Evolutionary conservation across 192 early-diverging fungal genomes (phyloP).

Genomic region (Physocladia obscura): DNA sequence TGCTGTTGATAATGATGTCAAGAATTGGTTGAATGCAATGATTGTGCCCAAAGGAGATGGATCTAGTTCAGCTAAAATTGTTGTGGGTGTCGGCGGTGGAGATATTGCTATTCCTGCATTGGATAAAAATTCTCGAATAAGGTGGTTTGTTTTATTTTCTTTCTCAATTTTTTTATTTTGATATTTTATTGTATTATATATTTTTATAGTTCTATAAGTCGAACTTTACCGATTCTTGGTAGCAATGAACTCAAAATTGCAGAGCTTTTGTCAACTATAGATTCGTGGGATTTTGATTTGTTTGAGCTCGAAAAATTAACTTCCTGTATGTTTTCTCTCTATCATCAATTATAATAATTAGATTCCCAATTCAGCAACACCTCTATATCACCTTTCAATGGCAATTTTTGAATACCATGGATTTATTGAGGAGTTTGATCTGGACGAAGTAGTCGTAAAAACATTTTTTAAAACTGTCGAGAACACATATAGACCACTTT

Average conservation of each 20-base stretch:
- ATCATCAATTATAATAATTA: too few relatives aligned
- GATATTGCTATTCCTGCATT: too few relatives aligned
- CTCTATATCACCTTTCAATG: conserved; percentile 32
- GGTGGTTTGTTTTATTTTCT: too few relatives aligned
- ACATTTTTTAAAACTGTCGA: conserved; percentile 38
- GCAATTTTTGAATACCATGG: conserved; percentile 27
- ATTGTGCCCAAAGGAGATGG: conserved; percentile 42
- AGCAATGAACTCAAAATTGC: conserved; percentile 17
- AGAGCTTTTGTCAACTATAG: conserved; percentile 29
- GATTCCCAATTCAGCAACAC: conserved; percentile 26
- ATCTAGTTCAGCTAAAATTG: too few relatives aligned
- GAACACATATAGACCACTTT: conserved; percentile 33
- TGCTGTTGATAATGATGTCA: conserved; percentile 43
- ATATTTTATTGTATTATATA: too few relatives aligned
- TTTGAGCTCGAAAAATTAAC: conserved; percentile 37
- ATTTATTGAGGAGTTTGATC: conserved; percentile 27
- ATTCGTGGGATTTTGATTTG: conserved; percentile 43
- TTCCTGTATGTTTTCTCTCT: conserved; percentile 19
- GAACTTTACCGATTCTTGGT: neutral
- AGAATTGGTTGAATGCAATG: conserved; percentile 45
- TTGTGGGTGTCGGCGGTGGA: too few relatives aligned
- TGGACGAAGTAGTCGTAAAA: conserved; percentile 30
- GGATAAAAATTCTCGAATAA: too few relatives aligned
- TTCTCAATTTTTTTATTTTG: too few relatives aligned
- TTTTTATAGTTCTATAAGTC: neutral